Conservation (phyloP, 805 yeast genomes). For the Suhomyces faveliae region DNA sequence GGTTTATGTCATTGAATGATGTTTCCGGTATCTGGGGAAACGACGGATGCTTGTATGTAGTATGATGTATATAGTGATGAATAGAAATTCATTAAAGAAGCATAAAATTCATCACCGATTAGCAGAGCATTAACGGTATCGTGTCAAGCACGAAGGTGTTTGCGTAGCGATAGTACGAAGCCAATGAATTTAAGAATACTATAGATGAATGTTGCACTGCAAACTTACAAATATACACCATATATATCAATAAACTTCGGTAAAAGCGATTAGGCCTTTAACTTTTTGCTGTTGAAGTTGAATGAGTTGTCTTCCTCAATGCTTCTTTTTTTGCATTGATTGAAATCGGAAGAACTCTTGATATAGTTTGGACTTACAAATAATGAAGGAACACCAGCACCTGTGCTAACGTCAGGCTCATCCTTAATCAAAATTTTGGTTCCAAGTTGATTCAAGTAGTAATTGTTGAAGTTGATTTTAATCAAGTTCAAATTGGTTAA, state of each 20-base stretch:
- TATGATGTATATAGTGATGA: slow-evolving; percentile 7
- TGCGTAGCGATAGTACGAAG: too few relatives aligned
- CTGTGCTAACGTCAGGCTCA: slow-evolving; percentile 8
- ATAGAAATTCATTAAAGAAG: too few relatives aligned
- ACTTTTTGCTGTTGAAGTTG: slow-evolving; percentile 3
- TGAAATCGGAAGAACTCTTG: background rate
- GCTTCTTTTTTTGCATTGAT: slow-evolving; percentile 10
- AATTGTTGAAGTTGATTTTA: slow-evolving; percentile 25
- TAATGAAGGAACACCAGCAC: slow-evolving; percentile 1
- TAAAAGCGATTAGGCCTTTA: background rate
- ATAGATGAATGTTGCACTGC: too few relatives aligned
- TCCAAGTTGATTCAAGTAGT: slow-evolving; percentile 30
- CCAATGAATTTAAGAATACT: background rate
- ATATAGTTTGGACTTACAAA: background rate
- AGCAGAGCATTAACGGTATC: too few relatives aligned
- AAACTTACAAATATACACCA: slow-evolving; percentile 1
- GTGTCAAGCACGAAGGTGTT: too few relatives aligned
- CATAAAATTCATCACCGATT: too few relatives aligned
- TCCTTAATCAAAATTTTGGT: slow-evolving; percentile 25
- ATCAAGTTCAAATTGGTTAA: slow-evolving; percentile 21
- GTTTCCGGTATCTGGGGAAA: slow-evolving; percentile 60
- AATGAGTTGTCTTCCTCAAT: slow-evolving; percentile 3
- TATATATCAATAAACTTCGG: background rate
- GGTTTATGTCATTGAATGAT: slow-evolving; percentile 45
- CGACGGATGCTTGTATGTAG: slow-evolving; percentile 69